Evolutionary conservation across 2,329 filamentous ascomycete species (phyloP).

Genomic region (Claviceps paspali): DNA sequence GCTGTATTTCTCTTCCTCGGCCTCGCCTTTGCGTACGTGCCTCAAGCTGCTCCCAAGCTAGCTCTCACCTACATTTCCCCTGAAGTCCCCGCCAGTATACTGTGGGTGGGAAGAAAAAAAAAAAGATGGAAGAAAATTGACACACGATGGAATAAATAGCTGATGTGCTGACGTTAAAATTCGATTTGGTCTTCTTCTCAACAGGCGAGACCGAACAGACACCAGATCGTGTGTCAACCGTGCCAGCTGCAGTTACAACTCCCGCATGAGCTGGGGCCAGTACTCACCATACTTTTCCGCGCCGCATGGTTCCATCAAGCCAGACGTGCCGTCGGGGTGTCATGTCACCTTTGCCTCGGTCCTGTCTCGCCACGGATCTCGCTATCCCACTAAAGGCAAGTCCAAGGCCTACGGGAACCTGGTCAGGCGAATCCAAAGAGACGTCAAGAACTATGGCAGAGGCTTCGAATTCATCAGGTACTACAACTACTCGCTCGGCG

Average conservation of each 20-base stretch:
- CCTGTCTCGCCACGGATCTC: slow-evolving; percentile 71
- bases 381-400: slow-evolving; percentile 62
- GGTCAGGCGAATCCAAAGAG: slow-evolving; percentile 48
- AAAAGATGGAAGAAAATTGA: too few relatives aligned
- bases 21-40: slow-evolving; percentile 9
- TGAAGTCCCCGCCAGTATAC: too few relatives aligned
- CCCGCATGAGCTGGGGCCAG: slow-evolving; percentile 66
- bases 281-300: slow-evolving; percentile 77
- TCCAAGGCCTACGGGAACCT: slow-evolving; percentile 45
- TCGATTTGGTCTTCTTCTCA: too few relatives aligned
- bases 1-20: slow-evolving; percentile 6
- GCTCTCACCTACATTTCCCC: too few relatives aligned
- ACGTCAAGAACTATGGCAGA: slow-evolving; percentile 39
- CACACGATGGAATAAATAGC: too few relatives aligned
- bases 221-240: background rate
- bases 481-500: slow-evolving; percentile 57
- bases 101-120: too few relatives aligned
- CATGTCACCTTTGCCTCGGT: slow-evolving; percentile 65
- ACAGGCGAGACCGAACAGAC: slow-evolving; percentile 6
- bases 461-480: slow-evolving; percentile 55
- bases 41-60: too few relatives aligned
- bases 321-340: slow-evolving; percentile 50
- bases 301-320: slow-evolving; percentile 42
- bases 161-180: background rate
- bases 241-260: slow-evolving; percentile 35